A percentile compares a stretch with the other conserved stretches of the same genome.
These are phyloP conservation scores for Tulasnella sp. DNA, from an alignment of 768 basidiomycete genomes.

Conservation along the genomic window DNA sequence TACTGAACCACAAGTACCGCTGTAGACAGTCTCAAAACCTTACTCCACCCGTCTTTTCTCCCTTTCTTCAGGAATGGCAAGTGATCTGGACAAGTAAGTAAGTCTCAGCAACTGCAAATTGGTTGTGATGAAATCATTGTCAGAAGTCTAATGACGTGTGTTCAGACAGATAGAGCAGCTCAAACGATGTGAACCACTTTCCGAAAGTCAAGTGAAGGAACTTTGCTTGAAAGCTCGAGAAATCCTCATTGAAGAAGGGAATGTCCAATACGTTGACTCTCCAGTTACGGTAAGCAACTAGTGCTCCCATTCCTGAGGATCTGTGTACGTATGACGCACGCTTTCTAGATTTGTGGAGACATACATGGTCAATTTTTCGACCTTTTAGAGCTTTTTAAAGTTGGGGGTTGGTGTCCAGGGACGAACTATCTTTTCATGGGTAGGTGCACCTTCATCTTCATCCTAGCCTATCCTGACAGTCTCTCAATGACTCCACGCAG, in stretches of 20 bases:
- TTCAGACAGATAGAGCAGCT: constrained; percentile 94
- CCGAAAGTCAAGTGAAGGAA: constrained; percentile 89
- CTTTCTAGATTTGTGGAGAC: constrained; percentile 32
- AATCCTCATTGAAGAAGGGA: constrained; percentile 93
- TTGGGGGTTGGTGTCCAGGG: constrained; percentile 74
- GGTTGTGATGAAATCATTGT: neutral
- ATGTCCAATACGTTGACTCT: constrained; percentile 90
- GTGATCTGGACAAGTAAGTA: constrained; percentile 18
- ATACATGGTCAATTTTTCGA: constrained; percentile 40
- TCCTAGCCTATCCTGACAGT: constrained; percentile 20
- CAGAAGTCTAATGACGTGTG: too few species aligned
- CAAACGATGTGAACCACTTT: constrained; percentile 84
- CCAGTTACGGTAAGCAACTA: constrained; percentile 55
- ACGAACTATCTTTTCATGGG: constrained; percentile 93
- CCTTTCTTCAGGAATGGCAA: too few species aligned
- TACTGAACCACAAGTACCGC: too few species aligned
- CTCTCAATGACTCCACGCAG: constrained; percentile 31
- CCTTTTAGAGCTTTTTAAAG: constrained; percentile 65
- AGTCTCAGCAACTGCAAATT: neutral
- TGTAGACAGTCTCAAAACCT: too few species aligned
- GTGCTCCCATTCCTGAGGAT: neutral
- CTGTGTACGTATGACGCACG: neutral
- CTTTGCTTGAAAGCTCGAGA: constrained; percentile 93
- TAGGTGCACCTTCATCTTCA: constrained; percentile 28
- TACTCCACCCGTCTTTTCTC: too few species aligned